Evolutionary conservation across 177 flowering plant genomes (phyloP).

Genomic region (Vitis hybrid): DNA sequence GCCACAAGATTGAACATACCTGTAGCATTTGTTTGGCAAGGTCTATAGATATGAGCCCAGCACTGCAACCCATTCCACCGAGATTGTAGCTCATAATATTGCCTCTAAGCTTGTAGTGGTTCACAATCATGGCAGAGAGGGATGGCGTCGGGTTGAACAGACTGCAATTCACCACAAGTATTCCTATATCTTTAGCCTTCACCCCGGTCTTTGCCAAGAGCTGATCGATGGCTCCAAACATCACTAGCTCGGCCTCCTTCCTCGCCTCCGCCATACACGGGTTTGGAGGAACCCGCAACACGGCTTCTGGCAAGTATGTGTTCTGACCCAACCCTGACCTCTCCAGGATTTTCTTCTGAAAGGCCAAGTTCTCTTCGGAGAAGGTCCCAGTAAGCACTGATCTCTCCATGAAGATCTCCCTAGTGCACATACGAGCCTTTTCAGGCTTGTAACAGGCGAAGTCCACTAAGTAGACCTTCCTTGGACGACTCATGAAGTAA

Average conservation of each 20-base stretch:
- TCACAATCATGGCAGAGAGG: slow-evolving; percentile 67
- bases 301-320: slow-evolving; percentile 69
- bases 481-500: slow-evolving; percentile 45
- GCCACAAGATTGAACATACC: slow-evolving; percentile 27
- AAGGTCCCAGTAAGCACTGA: slow-evolving; percentile 44
- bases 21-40: slow-evolving; percentile 74
- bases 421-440: slow-evolving; percentile 27
- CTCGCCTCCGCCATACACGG: slow-evolving; percentile 82
- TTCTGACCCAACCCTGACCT: slow-evolving; percentile 70
- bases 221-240: slow-evolving; percentile 77
- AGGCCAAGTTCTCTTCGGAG: slow-evolving; percentile 54
- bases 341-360: slow-evolving; percentile 65
- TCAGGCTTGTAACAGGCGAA: slow-evolving; percentile 74
- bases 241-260: slow-evolving; percentile 70
- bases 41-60: slow-evolving; percentile 77
- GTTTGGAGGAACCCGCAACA: slow-evolving; percentile 54
- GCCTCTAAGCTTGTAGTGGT: slow-evolving; percentile 75
- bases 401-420: slow-evolving; percentile 56
- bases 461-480: slow-evolving; percentile 51
- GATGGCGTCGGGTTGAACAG: slow-evolving; percentile 78
- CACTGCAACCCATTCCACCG: slow-evolving; percentile 92
- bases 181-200: slow-evolving; percentile 71
- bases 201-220: slow-evolving; percentile 63
- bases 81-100: slow-evolving; percentile 67
- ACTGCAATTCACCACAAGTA: slow-evolving; percentile 73